Evolutionary conservation across 2,329 filamentous ascomycete species (phyloP).

Genomic region (Colletotrichum eremochloae): DNA sequence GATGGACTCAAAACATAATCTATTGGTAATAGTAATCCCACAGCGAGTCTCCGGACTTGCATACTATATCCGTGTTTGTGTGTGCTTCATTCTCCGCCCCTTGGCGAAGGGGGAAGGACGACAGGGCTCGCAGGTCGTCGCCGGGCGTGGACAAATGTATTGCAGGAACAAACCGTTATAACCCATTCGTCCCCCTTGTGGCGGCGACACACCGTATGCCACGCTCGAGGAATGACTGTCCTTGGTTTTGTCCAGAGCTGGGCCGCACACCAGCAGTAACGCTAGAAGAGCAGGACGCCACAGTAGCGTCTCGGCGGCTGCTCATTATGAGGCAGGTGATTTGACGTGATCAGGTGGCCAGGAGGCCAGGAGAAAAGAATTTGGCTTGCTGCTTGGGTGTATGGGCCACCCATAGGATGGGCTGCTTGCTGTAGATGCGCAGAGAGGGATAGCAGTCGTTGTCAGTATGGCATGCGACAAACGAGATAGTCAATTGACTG

Average conservation of each 20-base stretch:
- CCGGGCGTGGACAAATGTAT: conserved; percentile 34
- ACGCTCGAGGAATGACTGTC: conserved; percentile 19
- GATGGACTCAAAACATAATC: conserved; percentile 30
- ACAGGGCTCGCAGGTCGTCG: conserved; percentile 21
- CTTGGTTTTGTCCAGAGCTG: conserved; percentile 23
- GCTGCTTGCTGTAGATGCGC: not conserved
- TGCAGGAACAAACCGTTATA: conserved; percentile 22
- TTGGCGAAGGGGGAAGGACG: conserved; percentile 2
- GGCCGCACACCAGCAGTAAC: conserved; percentile 30
- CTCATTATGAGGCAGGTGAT: not conserved
- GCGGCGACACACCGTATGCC: conserved; percentile 9
- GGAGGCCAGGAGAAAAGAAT: not conserved
- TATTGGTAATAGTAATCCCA: conserved; percentile 27
- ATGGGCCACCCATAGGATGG: not conserved
- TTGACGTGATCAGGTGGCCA: not conserved
- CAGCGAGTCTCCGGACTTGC: conserved; percentile 5
- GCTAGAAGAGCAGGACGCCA: conserved; percentile 18
- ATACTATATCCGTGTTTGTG: not conserved
- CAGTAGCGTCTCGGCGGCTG: conserved; percentile 32
- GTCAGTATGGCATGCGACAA: conserved; percentile 18
- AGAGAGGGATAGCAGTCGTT: not conserved
- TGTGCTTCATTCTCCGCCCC: not conserved
- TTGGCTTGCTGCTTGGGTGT: not conserved
- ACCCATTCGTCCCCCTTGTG: conserved; percentile 19
- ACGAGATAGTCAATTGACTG: conserved; percentile 4